A percentile compares a stretch with the other conserved stretches of the same genome.
These are phyloP conservation scores for Aristolochia contorta DNA, from an alignment of 164 flowering plant species.

Conservation along the genomic window DNA sequence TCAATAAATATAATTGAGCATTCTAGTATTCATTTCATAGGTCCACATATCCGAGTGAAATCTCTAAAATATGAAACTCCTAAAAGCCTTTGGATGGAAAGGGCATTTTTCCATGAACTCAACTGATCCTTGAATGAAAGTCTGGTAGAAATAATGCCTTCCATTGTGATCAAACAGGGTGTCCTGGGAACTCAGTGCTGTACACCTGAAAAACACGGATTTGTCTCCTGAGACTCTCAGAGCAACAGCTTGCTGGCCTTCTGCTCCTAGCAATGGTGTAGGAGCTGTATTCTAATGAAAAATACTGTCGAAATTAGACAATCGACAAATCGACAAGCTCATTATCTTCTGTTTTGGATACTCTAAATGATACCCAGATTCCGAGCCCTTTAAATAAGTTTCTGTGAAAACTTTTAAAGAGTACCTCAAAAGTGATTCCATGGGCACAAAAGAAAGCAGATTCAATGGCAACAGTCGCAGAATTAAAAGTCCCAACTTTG, in stretches of 20 bases:
- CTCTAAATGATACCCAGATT: background rate
- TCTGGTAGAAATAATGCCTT: constrained; percentile 51
- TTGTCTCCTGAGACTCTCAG: constrained; percentile 52
- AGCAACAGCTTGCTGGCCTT: constrained; percentile 83
- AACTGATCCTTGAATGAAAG: constrained; percentile 55
- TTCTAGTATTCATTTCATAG: too few relatives aligned
- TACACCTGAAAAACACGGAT: constrained; percentile 56
- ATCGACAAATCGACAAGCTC: background rate
- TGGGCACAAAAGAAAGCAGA: constrained; percentile 74
- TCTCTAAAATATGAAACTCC: too few relatives aligned
- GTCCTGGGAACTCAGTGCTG: constrained; percentile 66
- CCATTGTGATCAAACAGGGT: constrained; percentile 71
- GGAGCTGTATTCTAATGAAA: constrained; percentile 55
- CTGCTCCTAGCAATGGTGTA: constrained; percentile 35
- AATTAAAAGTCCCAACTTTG: constrained; percentile 47
- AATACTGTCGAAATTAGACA: background rate
- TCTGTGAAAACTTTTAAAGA: background rate
- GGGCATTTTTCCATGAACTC: too few relatives aligned
- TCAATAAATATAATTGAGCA: too few relatives aligned
- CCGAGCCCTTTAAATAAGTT: background rate
- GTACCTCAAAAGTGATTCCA: constrained; percentile 63
- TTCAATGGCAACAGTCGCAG: constrained; percentile 60
- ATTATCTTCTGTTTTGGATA: background rate
- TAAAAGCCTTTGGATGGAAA: too few relatives aligned
- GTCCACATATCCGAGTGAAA: too few relatives aligned